Base-by-base conservation (phyloP, 2,329 filamentous ascomycete species). In the Arthrobotrys musiformis region DNA sequence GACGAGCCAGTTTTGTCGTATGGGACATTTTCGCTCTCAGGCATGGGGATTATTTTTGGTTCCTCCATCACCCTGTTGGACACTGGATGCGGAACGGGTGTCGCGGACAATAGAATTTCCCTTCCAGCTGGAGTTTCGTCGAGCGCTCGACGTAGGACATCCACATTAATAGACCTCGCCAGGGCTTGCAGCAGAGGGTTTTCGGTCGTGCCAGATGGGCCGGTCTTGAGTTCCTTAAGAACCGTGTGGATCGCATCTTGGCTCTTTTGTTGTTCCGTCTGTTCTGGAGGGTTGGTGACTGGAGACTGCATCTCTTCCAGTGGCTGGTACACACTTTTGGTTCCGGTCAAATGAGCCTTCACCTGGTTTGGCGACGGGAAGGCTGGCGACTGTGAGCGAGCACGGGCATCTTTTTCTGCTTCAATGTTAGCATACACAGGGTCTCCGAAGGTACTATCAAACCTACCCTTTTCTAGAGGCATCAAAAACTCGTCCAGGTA, bases 401-500 rank as follows among this genome's bases (percentile, higher is more conserved):
- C 70, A 42, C 35, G 58, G 40, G 24, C 26, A 19, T 40, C 64
- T 50, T 76, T 69, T 15, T 76, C 72, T 70, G n/a, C 15, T 44
- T 4, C 3, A 15, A 1, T 52, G 48, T 60, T 19, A 60, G 26
- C 3, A 22, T 15, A 44, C 17, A 26, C 11, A 24, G 4, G 22
- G 35, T 9, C 8, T 40, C 7, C 13, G 1, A 46, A 0, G 13
- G 26, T 8, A 19, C 9, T n/a, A 4, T 22, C 26, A 9, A 11
- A 44, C 67, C 19, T 52, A 78, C 73, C 73, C 48, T 78, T 54
- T 7, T 72, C 73, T 9, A 70, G 22, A 7, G 67, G 64, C 73
- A 78, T 78, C 42, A 78, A 52, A 46, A 78, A 78, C 35, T 78
- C 73, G 15, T 78, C 62, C 24, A 78, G 17, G 24, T 78, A 78